Conservation (phyloP, 139 green algal species). For the Chlamydomonas incerta region DNA sequence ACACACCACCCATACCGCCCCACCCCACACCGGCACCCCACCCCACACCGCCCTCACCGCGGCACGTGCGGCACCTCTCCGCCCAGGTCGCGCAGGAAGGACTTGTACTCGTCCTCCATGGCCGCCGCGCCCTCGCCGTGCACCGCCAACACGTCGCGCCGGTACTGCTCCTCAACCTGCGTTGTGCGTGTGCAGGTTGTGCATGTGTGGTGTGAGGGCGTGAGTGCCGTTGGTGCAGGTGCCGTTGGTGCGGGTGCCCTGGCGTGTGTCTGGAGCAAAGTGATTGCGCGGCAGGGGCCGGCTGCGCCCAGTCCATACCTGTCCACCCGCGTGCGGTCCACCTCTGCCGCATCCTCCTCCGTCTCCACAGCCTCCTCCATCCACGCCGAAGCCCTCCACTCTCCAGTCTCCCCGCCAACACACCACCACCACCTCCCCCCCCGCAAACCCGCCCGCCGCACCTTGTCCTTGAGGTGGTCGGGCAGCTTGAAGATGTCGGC, state of each 20-base stretch:
- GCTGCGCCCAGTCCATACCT: too few relatives aligned
- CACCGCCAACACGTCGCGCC: conserved; percentile 58
- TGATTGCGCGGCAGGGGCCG: not conserved
- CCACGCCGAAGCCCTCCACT: too few relatives aligned
- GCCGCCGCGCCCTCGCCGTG: conserved; percentile 62
- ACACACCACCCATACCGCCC: not conserved
- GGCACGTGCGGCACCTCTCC: conserved; percentile 55
- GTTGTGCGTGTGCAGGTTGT: not conserved
- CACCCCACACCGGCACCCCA: not conserved
- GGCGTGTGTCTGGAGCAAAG: not conserved
- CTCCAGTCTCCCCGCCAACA: too few relatives aligned
- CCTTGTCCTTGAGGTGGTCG: conserved; percentile 68
- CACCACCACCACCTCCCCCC: not conserved
- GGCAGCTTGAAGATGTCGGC: conserved; percentile 79
- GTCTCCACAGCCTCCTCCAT: too few relatives aligned
- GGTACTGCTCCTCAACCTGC: conserved; percentile 78
- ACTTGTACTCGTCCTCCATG: conserved; percentile 91
- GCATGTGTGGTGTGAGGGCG: not conserved
- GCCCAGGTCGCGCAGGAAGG: conserved; percentile 90
- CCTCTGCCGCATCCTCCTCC: too few relatives aligned
- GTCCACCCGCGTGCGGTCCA: too few relatives aligned
- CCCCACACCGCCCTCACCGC: not conserved
- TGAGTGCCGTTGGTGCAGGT: too few relatives aligned
- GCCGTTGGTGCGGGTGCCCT: not conserved
- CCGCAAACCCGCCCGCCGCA: not conserved